Evolutionary conservation across 2,329 filamentous ascomycete species (phyloP).

Genomic region (Penicillium aurantiogriseum): DNA sequence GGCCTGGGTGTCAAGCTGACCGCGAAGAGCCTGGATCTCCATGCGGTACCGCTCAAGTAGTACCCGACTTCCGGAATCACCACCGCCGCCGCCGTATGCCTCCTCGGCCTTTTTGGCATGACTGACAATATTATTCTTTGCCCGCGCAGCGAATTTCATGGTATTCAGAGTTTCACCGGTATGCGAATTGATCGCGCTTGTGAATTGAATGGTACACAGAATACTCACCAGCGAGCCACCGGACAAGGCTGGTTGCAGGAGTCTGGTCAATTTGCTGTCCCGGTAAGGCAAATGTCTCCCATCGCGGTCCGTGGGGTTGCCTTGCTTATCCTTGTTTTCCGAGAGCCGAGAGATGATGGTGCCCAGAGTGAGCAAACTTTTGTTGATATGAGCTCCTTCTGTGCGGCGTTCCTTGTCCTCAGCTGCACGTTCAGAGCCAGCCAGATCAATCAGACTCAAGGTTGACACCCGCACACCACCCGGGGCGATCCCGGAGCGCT

Average conservation of each 20-base stretch:
- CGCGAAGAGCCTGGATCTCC: conserved; percentile 80
- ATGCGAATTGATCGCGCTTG: conserved; percentile 69
- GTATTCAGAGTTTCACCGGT: conserved; percentile 91
- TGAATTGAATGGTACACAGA: conserved; percentile 91
- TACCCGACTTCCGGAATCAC: conserved; percentile 79
- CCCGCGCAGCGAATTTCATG: conserved; percentile 91
- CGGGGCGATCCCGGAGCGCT: conserved; percentile 68
- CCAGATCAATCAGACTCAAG: conserved; percentile 90
- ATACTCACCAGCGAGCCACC: conserved; percentile 96
- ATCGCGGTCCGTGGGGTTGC: conserved; percentile 72
- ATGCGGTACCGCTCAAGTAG: conserved; percentile 89
- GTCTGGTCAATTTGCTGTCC: conserved; percentile 92
- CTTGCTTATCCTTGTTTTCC: conserved; percentile 78
- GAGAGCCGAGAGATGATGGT: conserved; percentile 95
- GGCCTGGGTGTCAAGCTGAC: conserved; percentile 79
- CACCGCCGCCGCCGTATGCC: conserved; percentile 71
- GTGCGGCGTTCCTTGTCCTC: conserved; percentile 91
- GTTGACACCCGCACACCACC: conserved; percentile 95
- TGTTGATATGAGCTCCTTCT: conserved; percentile 98
- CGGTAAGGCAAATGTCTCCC: conserved; percentile 92
- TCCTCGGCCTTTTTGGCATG: conserved; percentile 95
- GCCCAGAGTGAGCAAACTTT: conserved; percentile 89
- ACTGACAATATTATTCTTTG: conserved; percentile 96
- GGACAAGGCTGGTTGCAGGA: conserved; percentile 88
- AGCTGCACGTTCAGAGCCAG: conserved; percentile 92